These are phyloP conservation scores for Ustilago shanxiensis DNA, from an alignment of 1,284 basidiomycete species.

Conservation along the genomic window DNA sequence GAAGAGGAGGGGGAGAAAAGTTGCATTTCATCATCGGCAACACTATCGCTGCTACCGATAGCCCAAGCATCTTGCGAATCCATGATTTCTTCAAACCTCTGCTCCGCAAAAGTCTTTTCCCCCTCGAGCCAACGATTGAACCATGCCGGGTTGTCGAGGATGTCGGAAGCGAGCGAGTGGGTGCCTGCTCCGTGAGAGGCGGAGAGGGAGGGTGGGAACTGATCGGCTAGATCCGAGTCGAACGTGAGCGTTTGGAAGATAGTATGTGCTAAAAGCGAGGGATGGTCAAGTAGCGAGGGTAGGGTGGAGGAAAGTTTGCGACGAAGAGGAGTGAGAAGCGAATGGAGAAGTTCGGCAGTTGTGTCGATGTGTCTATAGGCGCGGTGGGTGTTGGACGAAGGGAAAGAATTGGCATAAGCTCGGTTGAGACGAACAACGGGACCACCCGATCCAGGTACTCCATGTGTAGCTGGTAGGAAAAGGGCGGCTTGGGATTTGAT, in stretches of 20 bases:
- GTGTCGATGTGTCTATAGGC: conserved; percentile 59
- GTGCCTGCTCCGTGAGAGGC: conserved; percentile 50
- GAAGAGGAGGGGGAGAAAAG: conserved; percentile 12
- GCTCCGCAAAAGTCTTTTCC: conserved; percentile 77
- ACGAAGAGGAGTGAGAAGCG: conserved; percentile 54
- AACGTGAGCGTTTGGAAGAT: conserved; percentile 91
- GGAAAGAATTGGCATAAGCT: conserved; percentile 80
- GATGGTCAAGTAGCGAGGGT: conserved; percentile 80
- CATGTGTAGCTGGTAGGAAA: conserved; percentile 76
- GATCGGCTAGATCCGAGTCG: conserved; percentile 79
- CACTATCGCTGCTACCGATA: conserved; percentile 77
- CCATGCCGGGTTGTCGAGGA: conserved; percentile 87
- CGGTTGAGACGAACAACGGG: conserved; percentile 17
- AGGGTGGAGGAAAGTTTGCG: conserved; percentile 71
- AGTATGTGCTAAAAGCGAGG: conserved; percentile 91
- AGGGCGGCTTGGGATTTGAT: conserved; percentile 71
- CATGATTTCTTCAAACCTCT: conserved; percentile 85
- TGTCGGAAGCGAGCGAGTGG: conserved; percentile 74
- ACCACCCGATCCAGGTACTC: conserved; percentile 23
- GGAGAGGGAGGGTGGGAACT: conserved; percentile 41
- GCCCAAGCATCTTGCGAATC: conserved; percentile 86
- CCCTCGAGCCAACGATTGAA: conserved; percentile 84
- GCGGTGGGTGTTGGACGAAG: conserved; percentile 81
- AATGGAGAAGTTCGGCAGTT: conserved; percentile 62
- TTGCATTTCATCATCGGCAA: conserved; percentile 73